Base-by-base conservation (phyloP, 768 basidiomycete genomes). In the Calvatia gigantea region DNA sequence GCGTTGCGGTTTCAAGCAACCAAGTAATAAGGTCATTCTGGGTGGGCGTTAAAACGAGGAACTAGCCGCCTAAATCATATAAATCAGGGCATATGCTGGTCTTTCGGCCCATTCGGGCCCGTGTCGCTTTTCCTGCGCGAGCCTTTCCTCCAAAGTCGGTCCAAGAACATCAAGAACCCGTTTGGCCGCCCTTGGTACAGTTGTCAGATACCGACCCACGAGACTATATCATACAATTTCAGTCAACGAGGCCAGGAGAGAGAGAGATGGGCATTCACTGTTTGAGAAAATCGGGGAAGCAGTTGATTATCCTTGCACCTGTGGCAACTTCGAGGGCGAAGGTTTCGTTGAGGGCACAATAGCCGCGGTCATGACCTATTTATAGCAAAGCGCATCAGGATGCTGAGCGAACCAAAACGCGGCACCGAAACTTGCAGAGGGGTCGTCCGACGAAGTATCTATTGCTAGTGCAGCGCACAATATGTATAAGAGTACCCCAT, bases 391-490 rank as follows among this genome's bases (percentile, higher is more conserved):
- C 23, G 5, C 19, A 19, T 42, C 19, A 42, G 17, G 41, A 7
- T 23, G 21, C 3, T 12, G 19, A 14, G 39, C n/a, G 17, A 23
- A 21, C 7, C 15, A 47, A 15, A 27, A 15, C 12, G 17, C 17
- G 53, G 33, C 28, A 38, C 44, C 8, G 67, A n/a, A n/a, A n/a
- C 74, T 23, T 41, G 79, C 81, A 82, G 1, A 78, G 47, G 2
- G 80, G 78, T 28, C 73, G 63, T 0, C 81, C 83, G 4, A 83
- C 75, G 51, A 83, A 78, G 0, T 73, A 43, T 15, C 82, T 72
- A 57, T 78, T 80, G 45, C 65, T 75, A 3, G 69, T 64, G 35
- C 77, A 71, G 32, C 71, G 68, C 9, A 82, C 62, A 14, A 82
- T 62, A 27, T 67, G 56, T 54, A 63, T 69, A 7, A 71, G 59